Evolutionary conservation across 73 alveolate genomes (phyloP).

Genomic region (Effrenium voratum): DNA sequence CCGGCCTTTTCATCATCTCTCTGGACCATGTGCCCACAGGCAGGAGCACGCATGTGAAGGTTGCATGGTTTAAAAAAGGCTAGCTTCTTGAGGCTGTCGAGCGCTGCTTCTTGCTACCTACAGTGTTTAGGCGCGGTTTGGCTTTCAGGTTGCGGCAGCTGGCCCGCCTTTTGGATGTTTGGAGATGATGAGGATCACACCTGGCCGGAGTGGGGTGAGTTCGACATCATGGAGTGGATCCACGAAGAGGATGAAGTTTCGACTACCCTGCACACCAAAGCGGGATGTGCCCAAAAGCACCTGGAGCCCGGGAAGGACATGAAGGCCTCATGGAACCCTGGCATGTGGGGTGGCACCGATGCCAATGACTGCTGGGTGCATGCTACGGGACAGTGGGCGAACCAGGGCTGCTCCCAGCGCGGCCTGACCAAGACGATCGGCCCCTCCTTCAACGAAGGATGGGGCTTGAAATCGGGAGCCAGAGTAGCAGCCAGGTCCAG

Average conservation of each 20-base stretch:
- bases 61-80: background rate
- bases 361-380: conserved; percentile 51
- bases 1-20: conserved; percentile 77
- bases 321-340: conserved; percentile 74
- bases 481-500: too few species aligned
- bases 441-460: conserved; percentile 36
- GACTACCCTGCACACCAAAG: conserved; percentile 82
- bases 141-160: conserved; percentile 62
- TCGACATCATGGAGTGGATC: conserved; percentile 90
- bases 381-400: conserved; percentile 75
- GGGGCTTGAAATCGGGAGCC: too few species aligned
- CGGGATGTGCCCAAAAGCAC: conserved; percentile 40
- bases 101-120: too few species aligned
- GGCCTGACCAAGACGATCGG: conserved; percentile 51
- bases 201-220: conserved; percentile 93
- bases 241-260: conserved; percentile 81
- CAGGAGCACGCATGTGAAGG: background rate
- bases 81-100: background rate
- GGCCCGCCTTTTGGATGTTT: conserved; percentile 93
- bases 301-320: conserved; percentile 22
- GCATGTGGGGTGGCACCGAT: conserved; percentile 12
- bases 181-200: conserved; percentile 48
- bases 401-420: conserved; percentile 86
- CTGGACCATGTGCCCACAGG: conserved; percentile 89
- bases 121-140: background rate